phyloP scores from a whole-genome alignment of 2,329 filamentous ascomycete species.

The Pyricularia pennisetigena region DNA sequence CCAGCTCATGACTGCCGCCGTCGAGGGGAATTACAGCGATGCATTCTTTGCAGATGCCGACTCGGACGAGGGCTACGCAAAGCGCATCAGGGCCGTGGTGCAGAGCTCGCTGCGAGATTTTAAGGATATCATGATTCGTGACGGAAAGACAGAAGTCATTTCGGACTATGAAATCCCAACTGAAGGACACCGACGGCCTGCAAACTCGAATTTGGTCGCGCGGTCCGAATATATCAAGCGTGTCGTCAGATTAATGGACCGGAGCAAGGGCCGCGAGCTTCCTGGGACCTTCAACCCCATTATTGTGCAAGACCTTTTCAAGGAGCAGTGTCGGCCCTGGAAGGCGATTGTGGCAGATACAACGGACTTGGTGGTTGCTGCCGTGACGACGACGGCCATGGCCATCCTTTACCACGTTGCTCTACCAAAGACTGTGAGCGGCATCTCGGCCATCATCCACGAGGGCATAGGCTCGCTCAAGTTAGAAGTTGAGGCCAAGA shows the following conservation, averaged over 20 bases:
- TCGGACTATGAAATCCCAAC: constrained; percentile 8
- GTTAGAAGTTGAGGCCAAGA: constrained; percentile 12
- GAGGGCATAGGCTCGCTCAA: constrained; percentile 14
- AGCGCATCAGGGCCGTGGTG: constrained; percentile 42
- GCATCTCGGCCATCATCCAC: constrained; percentile 10
- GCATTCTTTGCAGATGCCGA: constrained; percentile 12
- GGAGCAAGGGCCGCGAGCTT: constrained; percentile 22
- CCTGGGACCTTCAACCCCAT: constrained; percentile 24
- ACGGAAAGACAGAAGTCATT: constrained; percentile 30
- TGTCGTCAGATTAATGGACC: constrained; percentile 17
- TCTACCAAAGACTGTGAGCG: constrained; percentile 12
- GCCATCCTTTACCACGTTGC: constrained; percentile 13
- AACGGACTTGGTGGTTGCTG: constrained; percentile 11
- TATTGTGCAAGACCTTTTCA: constrained; percentile 22
- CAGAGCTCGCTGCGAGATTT: constrained; percentile 41
- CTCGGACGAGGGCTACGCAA: constrained; percentile 21
- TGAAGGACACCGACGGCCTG: not conserved
- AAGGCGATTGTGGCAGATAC: constrained; percentile 10
- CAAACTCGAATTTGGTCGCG: not conserved
- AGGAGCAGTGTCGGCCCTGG: constrained; percentile 22
- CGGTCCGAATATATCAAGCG: constrained; percentile 10
- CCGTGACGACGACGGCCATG: constrained; percentile 9
- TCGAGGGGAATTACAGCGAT: constrained; percentile 18
- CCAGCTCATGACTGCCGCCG: constrained; percentile 13
- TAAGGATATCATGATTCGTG: constrained; percentile 25